phyloP scores from a whole-genome alignment of 305 asterid genomes.

The Solanum aculeatissimum region DNA sequence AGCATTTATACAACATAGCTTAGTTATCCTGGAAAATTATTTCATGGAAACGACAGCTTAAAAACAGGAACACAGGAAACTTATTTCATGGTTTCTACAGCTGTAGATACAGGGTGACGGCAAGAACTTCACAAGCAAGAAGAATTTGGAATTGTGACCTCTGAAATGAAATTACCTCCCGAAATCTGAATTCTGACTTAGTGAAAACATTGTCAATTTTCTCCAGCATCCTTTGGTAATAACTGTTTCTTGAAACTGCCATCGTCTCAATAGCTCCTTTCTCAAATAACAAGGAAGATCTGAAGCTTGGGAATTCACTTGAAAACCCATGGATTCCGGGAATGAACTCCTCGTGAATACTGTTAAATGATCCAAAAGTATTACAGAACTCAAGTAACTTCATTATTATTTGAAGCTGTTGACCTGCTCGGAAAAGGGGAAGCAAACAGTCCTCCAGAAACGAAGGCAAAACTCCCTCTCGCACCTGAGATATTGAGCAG shows the following conservation, averaged over 20 bases:
- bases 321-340: conserved; percentile 50
- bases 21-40: background rate
- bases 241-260: conserved; percentile 50
- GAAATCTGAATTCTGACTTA: conserved; percentile 52
- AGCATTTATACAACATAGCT: background rate
- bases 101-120: background rate
- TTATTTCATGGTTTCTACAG: background rate
- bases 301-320: conserved; percentile 40
- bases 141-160: background rate
- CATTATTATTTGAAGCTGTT: conserved; percentile 89
- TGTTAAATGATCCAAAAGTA: conserved; percentile 35
- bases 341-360: conserved; percentile 47
- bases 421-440: conserved; percentile 94
- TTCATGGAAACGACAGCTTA: background rate
- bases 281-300: conserved; percentile 62
- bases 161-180: conserved; percentile 35
- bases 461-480: conserved; percentile 82
- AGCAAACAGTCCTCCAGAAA: conserved; percentile 70
- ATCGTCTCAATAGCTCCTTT: conserved; percentile 49
- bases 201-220: conserved; percentile 45
- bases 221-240: conserved; percentile 65
- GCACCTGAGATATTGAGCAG: conserved; percentile 41
- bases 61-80: background rate
- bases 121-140: background rate
- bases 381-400: conserved; percentile 71